Conservation (phyloP, 192 early-diverging fungal genomes). For the Dimargaris xerosporica region DNA sequence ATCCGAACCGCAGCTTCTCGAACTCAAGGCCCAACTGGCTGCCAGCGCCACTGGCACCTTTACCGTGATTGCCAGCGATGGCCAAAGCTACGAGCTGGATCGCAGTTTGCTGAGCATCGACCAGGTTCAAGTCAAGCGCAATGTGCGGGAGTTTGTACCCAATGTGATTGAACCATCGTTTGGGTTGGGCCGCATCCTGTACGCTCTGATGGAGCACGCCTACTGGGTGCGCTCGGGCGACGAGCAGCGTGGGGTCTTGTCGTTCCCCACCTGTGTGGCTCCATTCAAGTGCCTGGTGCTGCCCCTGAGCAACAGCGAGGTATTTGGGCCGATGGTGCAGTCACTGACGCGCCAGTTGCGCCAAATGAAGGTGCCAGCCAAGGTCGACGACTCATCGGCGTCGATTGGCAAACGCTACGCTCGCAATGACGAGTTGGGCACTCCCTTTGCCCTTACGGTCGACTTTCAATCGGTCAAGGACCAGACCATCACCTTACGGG, state of each 20-base stretch:
- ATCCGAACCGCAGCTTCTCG: conserved; percentile 31
- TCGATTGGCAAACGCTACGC: conserved; percentile 92
- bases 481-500: conserved; percentile 83
- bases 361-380: conserved; percentile 53
- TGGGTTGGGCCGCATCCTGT: conserved; percentile 95
- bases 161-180: conserved; percentile 99
- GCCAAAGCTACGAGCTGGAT: conserved; percentile 7
- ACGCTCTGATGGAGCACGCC: conserved; percentile 89
- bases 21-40: conserved; percentile 15
- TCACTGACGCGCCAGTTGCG: conserved; percentile 56
- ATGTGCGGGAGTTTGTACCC: conserved; percentile 87
- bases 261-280: conserved; percentile 81
- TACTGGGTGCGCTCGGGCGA: conserved; percentile 75
- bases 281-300: conserved; percentile 90
- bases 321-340: conserved; percentile 54
- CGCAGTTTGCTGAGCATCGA: conserved; percentile 23
- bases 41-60: neutral
- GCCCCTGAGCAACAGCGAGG: conserved; percentile 67
- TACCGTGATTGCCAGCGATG: neutral
- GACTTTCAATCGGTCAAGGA: conserved; percentile 97
- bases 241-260: conserved; percentile 76
- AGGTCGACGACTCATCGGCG: conserved; percentile 75
- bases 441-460: conserved; percentile 91
- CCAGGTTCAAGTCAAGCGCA: conserved; percentile 23
- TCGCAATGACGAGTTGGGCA: conserved; percentile 96